phyloP scores from a whole-genome alignment of 306 rosid genomes.

The Neltuma alba region DNA sequence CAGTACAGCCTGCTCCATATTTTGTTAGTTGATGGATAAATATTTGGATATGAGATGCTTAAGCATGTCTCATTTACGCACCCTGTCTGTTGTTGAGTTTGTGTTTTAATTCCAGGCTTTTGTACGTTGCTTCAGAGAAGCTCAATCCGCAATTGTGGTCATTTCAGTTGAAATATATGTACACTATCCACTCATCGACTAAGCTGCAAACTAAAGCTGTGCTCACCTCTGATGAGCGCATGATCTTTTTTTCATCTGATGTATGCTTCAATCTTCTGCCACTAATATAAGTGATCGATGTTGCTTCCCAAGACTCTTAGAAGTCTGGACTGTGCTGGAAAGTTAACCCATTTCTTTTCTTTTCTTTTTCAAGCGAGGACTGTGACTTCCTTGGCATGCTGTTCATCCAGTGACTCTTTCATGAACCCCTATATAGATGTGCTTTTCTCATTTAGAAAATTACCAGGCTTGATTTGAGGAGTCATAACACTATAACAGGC shows the following conservation, averaged over 20 bases:
- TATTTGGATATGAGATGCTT: too few relatives aligned
- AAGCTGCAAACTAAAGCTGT: background rate
- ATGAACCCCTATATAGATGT: too few relatives aligned
- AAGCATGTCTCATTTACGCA: background rate
- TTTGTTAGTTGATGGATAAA: background rate
- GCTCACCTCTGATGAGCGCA: background rate
- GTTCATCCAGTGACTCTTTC: too few relatives aligned
- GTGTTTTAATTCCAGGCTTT: background rate
- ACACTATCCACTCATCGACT: background rate
- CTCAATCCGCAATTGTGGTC: background rate
- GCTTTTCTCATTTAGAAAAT: too few relatives aligned
- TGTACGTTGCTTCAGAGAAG: conserved; percentile 9
- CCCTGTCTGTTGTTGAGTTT: background rate
- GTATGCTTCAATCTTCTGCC: background rate
- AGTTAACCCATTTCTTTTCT: background rate
- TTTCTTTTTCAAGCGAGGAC: too few relatives aligned
- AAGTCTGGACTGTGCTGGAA: background rate
- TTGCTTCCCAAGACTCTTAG: background rate
- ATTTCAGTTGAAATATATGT: too few relatives aligned
- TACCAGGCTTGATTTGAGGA: too few relatives aligned
- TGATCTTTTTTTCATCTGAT: background rate
- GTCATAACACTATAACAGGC: too few relatives aligned
- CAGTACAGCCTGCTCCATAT: background rate
- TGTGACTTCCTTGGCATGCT: too few relatives aligned
- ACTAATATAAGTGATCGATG: background rate